These are phyloP conservation scores for Tolypocladium ophioglossoides DNA, from an alignment of 2,329 filamentous ascomycete species.

Conservation along the genomic window DNA sequence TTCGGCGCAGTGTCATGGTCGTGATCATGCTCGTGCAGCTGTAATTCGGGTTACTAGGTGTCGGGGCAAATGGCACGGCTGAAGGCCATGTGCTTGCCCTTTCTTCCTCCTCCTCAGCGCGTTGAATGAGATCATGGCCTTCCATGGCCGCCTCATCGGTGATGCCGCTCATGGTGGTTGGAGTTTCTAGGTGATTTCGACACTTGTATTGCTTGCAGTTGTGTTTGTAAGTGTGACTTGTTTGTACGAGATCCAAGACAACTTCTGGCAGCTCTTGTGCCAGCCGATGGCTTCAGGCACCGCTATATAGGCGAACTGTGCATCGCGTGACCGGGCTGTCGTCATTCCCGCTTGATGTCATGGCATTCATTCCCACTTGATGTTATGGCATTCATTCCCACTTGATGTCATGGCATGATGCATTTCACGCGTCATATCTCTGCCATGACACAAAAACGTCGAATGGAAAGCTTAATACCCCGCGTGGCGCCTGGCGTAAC, in stretches of 20 bases:
- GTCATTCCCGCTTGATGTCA: neutral
- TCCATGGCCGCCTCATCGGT: constrained; percentile 20
- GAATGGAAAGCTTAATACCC: neutral
- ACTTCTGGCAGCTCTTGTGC: too few relatives aligned
- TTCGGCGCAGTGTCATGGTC: neutral
- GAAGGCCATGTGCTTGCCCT: neutral
- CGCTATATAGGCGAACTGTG: neutral
- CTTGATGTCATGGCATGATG: neutral
- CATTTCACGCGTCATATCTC: neutral
- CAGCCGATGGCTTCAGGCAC: neutral
- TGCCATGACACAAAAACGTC: neutral
- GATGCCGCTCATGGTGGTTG: constrained; percentile 8
- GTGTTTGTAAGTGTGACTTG: too few relatives aligned
- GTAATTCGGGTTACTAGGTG: neutral
- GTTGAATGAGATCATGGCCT: constrained; percentile 22
- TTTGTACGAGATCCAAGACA: too few relatives aligned
- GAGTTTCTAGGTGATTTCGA: too few relatives aligned
- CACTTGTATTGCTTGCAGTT: neutral
- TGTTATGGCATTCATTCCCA: neutral
- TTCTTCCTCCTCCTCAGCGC: constrained; percentile 15
- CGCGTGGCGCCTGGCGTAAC: neutral
- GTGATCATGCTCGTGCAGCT: constrained; percentile 3
- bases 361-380: neutral
- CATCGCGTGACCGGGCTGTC: neutral
- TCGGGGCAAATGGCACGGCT: neutral